These are phyloP conservation scores for Paracorniculantispora psalliotae DNA, from an alignment of 2,329 filamentous ascomycete species.

Conservation along the genomic window DNA sequence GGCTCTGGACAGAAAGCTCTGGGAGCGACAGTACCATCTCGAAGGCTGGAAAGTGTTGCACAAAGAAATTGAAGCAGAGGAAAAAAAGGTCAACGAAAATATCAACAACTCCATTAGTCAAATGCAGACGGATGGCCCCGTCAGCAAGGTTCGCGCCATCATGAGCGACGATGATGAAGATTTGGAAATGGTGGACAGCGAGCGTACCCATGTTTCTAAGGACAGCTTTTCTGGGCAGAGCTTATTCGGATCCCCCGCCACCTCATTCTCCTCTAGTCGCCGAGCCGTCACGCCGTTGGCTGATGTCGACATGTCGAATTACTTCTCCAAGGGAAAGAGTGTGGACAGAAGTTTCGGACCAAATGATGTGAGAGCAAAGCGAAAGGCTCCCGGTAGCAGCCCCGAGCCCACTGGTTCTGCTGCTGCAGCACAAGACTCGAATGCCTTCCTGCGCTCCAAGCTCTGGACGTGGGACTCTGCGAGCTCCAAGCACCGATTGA, in stretches of 20 bases:
- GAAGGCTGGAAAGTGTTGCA: constrained; percentile 80
- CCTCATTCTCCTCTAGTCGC: constrained; percentile 27
- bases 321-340: constrained; percentile 24
- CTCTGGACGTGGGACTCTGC: constrained; percentile 47
- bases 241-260: constrained; percentile 31
- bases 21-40: constrained; percentile 74
- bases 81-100: constrained; percentile 52
- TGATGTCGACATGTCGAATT: constrained; percentile 27
- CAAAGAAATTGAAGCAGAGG: constrained; percentile 61
- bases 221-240: constrained; percentile 24
- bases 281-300: constrained; percentile 22
- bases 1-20: constrained; percentile 77
- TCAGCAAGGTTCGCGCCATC: constrained; percentile 51
- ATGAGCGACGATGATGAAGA: constrained; percentile 48
- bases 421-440: constrained; percentile 24
- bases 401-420: constrained; percentile 28
- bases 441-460: constrained; percentile 38
- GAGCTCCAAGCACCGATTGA: constrained; percentile 58
- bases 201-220: constrained; percentile 23
- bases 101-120: constrained; percentile 34
- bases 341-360: constrained; percentile 26
- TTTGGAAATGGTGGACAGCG: constrained; percentile 41
- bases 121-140: constrained; percentile 46
- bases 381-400: constrained; percentile 31
- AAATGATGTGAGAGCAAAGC: constrained; percentile 29